Percentiles rank a stretch among this genome's conserved stretches.
phyloP scores from a whole-genome alignment of 176 grass and related monocot genomes.

The Rhynchospora breviuscula region DNA sequence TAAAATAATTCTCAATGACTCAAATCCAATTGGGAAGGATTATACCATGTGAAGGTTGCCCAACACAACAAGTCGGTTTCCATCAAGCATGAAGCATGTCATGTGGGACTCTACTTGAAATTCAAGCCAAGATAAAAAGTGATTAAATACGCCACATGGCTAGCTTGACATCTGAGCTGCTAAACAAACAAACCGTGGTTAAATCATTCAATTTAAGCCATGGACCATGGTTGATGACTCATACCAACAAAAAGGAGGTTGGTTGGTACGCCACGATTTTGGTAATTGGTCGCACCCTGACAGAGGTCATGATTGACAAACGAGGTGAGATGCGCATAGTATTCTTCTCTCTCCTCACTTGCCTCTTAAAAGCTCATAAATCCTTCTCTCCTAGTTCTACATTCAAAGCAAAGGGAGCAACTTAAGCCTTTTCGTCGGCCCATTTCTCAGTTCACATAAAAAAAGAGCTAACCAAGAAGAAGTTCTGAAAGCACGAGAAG shows the following conservation, averaged over 20 bases:
- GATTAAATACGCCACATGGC: constrained; percentile 1
- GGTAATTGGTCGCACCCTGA: constrained; percentile 13
- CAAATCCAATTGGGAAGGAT: not conserved
- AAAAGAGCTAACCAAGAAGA: constrained; percentile 20
- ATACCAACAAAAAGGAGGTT: constrained; percentile 11
- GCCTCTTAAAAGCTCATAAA: constrained; percentile 33
- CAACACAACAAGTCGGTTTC: constrained; percentile 2
- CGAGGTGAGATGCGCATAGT: constrained; percentile 8
- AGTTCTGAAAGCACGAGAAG: not conserved
- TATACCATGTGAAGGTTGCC: constrained; percentile 6
- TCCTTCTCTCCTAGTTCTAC: not conserved
- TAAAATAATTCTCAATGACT: not conserved
- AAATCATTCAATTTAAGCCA: constrained; percentile 11
- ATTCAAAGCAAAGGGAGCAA: not conserved
- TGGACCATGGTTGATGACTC: constrained; percentile 15
- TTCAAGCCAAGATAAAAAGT: not conserved
- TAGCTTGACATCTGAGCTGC: not conserved
- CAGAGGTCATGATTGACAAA: constrained; percentile 22
- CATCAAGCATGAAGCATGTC: constrained; percentile 10
- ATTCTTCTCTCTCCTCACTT: not conserved
- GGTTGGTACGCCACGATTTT: constrained; percentile 28
- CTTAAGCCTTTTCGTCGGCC: not conserved
- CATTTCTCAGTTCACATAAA: not conserved
- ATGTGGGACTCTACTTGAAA: not conserved
- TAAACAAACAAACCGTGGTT: not conserved